phyloP scores from a whole-genome alignment of 202 grass and related monocot species.

The Setaria viridis region DNA sequence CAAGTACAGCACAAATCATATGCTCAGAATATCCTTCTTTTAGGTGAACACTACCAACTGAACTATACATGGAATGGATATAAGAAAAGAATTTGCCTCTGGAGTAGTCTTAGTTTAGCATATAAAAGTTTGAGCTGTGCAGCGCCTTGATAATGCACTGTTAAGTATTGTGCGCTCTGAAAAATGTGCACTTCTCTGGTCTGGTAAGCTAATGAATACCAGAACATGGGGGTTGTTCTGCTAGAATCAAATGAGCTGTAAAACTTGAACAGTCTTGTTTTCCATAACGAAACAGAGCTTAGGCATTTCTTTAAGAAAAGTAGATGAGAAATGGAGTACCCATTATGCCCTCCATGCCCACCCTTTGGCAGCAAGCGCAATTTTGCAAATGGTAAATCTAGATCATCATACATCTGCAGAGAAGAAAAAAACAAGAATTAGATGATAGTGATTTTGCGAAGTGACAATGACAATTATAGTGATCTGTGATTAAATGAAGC shows the following conservation, averaged over 20 bases:
- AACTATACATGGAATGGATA: conserved; percentile 3
- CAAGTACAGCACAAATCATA: not conserved
- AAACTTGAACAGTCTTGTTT: not conserved
- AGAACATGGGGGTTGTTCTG: not conserved
- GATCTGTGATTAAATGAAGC: conserved; percentile 28
- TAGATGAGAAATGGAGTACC: conserved; percentile 59
- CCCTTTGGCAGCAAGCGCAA: conserved; percentile 91
- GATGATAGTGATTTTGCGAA: not conserved
- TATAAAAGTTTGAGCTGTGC: not conserved
- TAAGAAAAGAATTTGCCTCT: conserved; percentile 8
- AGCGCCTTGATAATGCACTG: not conserved
- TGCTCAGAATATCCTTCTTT: conserved; percentile 3
- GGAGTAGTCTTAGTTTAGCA: not conserved
- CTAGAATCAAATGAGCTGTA: not conserved
- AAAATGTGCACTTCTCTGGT: not conserved
- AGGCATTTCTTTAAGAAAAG: not conserved
- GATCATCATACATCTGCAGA: conserved; percentile 90
- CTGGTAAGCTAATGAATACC: not conserved
- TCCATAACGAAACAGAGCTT: not conserved
- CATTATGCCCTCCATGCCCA: conserved; percentile 96
- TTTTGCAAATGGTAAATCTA: conserved; percentile 94
- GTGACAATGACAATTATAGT: conserved; percentile 9
- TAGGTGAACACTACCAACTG: not conserved
- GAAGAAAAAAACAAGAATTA: conserved; percentile 35
- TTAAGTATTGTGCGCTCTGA: not conserved